phyloP scores from a whole-genome alignment of 768 basidiomycete species.

The Cystobasidiopsis lactophilus region DNA sequence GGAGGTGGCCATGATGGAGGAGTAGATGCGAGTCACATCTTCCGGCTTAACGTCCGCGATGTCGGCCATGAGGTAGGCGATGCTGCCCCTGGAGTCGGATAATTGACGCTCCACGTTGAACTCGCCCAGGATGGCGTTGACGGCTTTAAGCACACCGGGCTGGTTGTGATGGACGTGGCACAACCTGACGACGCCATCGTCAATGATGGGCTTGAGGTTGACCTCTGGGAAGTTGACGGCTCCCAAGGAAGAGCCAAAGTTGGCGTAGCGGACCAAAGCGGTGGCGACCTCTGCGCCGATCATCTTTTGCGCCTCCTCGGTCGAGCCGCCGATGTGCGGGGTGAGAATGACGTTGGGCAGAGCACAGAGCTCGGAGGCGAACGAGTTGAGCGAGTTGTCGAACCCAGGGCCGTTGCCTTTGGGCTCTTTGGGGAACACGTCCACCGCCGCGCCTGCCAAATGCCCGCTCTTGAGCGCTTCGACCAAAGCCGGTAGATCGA shows the following conservation, averaged over 20 bases:
- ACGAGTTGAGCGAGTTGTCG: conserved; percentile 66
- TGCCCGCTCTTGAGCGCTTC: conserved; percentile 60
- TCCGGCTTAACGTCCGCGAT: conserved; percentile 29
- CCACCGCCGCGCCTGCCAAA: conserved; percentile 72
- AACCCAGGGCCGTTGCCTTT: conserved; percentile 70
- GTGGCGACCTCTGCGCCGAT: conserved; percentile 86
- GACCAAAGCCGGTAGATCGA: conserved; percentile 81
- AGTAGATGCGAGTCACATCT: conserved; percentile 6
- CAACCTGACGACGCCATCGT: conserved; percentile 61
- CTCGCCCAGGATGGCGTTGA: conserved; percentile 81
- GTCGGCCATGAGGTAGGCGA: conserved; percentile 92
- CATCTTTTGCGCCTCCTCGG: conserved; percentile 92
- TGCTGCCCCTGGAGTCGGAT: conserved; percentile 83
- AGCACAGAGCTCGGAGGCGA: conserved; percentile 50
- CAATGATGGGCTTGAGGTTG: conserved; percentile 74
- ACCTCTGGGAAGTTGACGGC: conserved; percentile 99
- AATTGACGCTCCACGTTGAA: conserved; percentile 99
- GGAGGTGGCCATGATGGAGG: not conserved
- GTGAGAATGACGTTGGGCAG: conserved; percentile 87
- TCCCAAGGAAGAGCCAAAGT: conserved; percentile 70
- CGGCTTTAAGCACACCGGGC: conserved; percentile 77
- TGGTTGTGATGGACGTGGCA: conserved; percentile 87
- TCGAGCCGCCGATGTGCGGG: conserved; percentile 96
- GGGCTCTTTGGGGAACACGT: conserved; percentile 88
- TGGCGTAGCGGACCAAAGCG: conserved; percentile 68